phyloP scores from a whole-genome alignment of 257 asterid genomes.

The Primulina huaijiensis region DNA sequence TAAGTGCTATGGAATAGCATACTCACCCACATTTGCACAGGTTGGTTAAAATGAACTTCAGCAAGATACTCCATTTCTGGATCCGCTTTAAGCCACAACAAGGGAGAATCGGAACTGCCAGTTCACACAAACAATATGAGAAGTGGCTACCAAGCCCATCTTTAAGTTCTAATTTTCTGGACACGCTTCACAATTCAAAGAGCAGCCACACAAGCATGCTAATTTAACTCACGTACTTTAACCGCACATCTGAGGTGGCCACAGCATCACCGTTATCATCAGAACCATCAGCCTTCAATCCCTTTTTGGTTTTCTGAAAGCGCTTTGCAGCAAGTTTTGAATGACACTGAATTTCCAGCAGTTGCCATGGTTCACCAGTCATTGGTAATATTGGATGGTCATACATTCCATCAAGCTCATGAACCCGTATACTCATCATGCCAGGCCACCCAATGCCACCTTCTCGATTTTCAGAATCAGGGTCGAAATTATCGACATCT shows the following conservation, averaged over 20 bases:
- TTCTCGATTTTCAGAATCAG: slow-evolving; percentile 77
- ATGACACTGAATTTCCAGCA: slow-evolving; percentile 94
- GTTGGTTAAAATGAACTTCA: slow-evolving; percentile 83
- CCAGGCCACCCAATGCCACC: slow-evolving; percentile 98
- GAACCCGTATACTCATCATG: slow-evolving; percentile 98
- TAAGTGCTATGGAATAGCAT: slow-evolving; percentile 10
- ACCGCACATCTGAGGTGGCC: slow-evolving; percentile 60
- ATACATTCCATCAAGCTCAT: slow-evolving; percentile 98
- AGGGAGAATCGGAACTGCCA: slow-evolving; percentile 92
- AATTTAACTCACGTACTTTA: slow-evolving; percentile 52
- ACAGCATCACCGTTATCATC: slow-evolving; percentile 85
- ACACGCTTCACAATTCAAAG: background rate
- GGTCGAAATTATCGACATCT: slow-evolving; percentile 49
- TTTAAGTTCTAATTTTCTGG: slow-evolving; percentile 7
- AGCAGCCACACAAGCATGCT: slow-evolving; percentile 20
- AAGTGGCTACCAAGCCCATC: slow-evolving; percentile 5
- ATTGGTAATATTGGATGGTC: slow-evolving; percentile 96
- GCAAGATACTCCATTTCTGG: slow-evolving; percentile 99
- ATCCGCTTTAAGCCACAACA: slow-evolving; percentile 96
- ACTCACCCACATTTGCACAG: slow-evolving; percentile 99
- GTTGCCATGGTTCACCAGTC: slow-evolving; percentile 99
- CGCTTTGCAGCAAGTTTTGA: slow-evolving; percentile 97
- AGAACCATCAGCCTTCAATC: slow-evolving; percentile 89
- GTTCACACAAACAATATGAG: slow-evolving; percentile 26
- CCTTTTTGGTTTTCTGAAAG: slow-evolving; percentile 89